Evolutionary conservation across 805 yeast genomes (phyloP).

Genomic region (Yamadazyma olivae): DNA sequence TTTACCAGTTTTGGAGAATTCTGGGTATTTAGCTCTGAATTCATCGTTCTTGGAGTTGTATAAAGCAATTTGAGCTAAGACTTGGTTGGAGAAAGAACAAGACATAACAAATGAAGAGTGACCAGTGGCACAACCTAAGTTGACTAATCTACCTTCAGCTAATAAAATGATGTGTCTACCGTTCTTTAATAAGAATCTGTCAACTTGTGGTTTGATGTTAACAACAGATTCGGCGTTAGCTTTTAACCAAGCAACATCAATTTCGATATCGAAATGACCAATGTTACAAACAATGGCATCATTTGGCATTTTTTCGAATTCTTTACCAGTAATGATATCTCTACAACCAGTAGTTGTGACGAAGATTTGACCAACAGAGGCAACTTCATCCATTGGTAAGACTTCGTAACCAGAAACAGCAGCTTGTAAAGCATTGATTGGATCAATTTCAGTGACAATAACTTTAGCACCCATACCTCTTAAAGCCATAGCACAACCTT

Average conservation of each 20-base stretch:
- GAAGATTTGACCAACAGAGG: constrained; percentile 89
- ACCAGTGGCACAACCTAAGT: constrained; percentile 99
- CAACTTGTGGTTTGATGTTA: constrained; percentile 99
- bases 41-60: constrained; percentile 81
- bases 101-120: constrained; percentile 99
- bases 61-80: constrained; percentile 96
- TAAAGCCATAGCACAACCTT: constrained; percentile 99
- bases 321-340: constrained; percentile 89
- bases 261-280: constrained; percentile 99
- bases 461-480: constrained; percentile 99
- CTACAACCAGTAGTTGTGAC: constrained; percentile 99
- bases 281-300: constrained; percentile 99
- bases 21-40: constrained; percentile 79
- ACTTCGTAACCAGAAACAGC: constrained; percentile 99
- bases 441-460: constrained; percentile 95
- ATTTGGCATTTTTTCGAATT: constrained; percentile 93
- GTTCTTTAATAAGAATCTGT: constrained; percentile 84
- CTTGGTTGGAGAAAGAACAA: constrained; percentile 99
- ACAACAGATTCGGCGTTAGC: constrained; percentile 89
- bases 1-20: constrained; percentile 90
- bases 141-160: constrained; percentile 99
- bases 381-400: constrained; percentile 91
- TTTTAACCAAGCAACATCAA: constrained; percentile 98
- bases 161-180: constrained; percentile 94
- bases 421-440: constrained; percentile 98